These are phyloP conservation scores for Volutella citrinella DNA, from an alignment of 2,329 filamentous ascomycete species.

Conservation along the genomic window DNA sequence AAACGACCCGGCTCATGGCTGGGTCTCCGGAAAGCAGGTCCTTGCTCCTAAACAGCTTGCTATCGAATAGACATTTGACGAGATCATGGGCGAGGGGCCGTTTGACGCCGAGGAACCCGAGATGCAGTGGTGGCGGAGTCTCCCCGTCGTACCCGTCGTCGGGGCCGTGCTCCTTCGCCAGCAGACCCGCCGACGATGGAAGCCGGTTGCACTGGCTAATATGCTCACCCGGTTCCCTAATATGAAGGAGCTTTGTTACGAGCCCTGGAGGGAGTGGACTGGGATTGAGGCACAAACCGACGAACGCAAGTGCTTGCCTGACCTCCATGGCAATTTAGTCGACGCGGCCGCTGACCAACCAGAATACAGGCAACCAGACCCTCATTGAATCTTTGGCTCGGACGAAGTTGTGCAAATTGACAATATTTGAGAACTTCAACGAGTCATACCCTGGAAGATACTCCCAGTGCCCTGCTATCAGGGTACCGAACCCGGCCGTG, in stretches of 20 bases:
- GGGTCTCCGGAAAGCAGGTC: constrained; percentile 23
- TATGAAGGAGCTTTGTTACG: constrained; percentile 35
- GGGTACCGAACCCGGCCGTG: constrained; percentile 20
- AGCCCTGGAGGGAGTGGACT: constrained; percentile 35
- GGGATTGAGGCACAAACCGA: constrained; percentile 21
- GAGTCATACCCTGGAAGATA: constrained; percentile 24
- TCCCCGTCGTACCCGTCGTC: constrained; percentile 32
- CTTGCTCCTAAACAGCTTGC: constrained; percentile 13
- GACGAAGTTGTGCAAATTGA: constrained; percentile 26
- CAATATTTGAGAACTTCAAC: constrained; percentile 35
- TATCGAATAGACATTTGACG: constrained; percentile 20
- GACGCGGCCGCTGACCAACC: constrained; percentile 15
- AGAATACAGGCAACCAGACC: constrained; percentile 19
- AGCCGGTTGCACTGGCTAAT: constrained; percentile 25
- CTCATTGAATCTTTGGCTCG: constrained; percentile 25
- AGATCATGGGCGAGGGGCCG: constrained; percentile 28
- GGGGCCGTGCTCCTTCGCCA: constrained; percentile 33
- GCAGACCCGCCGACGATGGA: constrained; percentile 36
- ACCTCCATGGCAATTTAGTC: constrained; percentile 8
- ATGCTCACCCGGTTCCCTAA: constrained; percentile 34
- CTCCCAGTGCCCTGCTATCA: constrained; percentile 11
- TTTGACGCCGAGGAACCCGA: constrained; percentile 26
- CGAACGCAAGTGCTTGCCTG: constrained; percentile 23
- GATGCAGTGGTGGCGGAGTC: constrained; percentile 30
- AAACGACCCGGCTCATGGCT: constrained; percentile 28